phyloP scores from a whole-genome alignment of 1,139 yeast species.

The Candida smagusa region DNA sequence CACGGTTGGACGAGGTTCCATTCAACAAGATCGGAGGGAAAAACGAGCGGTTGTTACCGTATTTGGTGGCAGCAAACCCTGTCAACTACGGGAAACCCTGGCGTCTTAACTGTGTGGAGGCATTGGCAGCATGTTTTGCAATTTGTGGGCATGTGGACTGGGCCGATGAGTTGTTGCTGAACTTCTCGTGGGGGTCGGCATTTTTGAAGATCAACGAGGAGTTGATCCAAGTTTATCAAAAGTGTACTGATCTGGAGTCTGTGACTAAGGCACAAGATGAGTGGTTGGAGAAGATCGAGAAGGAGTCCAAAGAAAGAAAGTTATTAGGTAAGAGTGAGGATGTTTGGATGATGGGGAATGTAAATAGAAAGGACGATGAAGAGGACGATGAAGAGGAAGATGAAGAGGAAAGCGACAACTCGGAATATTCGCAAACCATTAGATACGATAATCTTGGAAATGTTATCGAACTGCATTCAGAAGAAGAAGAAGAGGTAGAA shows the following conservation, averaged over 20 bases:
- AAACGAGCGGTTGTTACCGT: slow-evolving; percentile 83
- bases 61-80: slow-evolving; percentile 92
- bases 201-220: slow-evolving; percentile 82
- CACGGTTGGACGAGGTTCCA: slow-evolving; percentile 92
- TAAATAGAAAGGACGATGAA: slow-evolving; percentile 42
- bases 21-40: slow-evolving; percentile 89
- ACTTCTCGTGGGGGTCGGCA: slow-evolving; percentile 91
- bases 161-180: slow-evolving; percentile 73
- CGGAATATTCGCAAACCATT: slow-evolving; percentile 7
- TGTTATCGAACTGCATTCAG: slow-evolving; percentile 2
- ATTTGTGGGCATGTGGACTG: slow-evolving; percentile 89
- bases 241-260: slow-evolving; percentile 79
- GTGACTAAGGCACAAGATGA: slow-evolving; percentile 69
- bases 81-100: slow-evolving; percentile 97
- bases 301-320: slow-evolving; percentile 66
- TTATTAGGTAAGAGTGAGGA: slow-evolving; percentile 53
- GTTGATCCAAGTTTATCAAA: slow-evolving; percentile 66
- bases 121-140: slow-evolving; percentile 95
- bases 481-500: slow-evolving; percentile 6
- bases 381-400: slow-evolving; percentile 10
- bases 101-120: slow-evolving; percentile 95
- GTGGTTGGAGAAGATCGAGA: slow-evolving; percentile 69
- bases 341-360: slow-evolving; percentile 78
- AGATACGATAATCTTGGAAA: slow-evolving; percentile 11
- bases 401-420: slow-evolving; percentile 4